phyloP scores from a whole-genome alignment of 1,284 basidiomycete species.

The Rhodofomes roseus region DNA sequence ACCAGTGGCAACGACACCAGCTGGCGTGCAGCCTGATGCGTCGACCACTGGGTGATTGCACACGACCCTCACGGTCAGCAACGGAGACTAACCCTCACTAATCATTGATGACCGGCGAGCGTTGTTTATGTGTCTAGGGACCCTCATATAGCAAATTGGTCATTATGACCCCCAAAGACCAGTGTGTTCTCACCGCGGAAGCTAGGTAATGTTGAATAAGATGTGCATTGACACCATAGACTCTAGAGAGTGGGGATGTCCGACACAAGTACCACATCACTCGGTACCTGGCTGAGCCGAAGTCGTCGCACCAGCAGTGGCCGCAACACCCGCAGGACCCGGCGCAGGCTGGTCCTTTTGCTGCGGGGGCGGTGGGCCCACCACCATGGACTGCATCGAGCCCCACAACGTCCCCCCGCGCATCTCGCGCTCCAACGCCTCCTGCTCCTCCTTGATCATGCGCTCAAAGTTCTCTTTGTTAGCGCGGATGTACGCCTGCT shows the following conservation, averaged over 20 bases:
- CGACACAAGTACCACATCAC: neutral
- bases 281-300: neutral
- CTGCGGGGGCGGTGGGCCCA: constrained; percentile 12
- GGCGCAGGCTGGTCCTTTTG: neutral
- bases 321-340: neutral
- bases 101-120: no score
- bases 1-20: neutral
- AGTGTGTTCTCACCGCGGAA: neutral
- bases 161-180: no score
- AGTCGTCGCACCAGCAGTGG: neutral
- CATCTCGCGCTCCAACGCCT: constrained; percentile 68
- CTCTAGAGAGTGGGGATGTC: neutral
- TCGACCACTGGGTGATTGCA: no score
- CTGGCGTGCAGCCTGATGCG: neutral
- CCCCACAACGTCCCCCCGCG: constrained; percentile 34
- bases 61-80: no score
- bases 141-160: no score
- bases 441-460: constrained; percentile 78
- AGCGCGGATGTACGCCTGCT: constrained; percentile 83
- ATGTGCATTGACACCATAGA: neutral
- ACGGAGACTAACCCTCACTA: no score
- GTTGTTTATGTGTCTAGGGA: no score
- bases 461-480: constrained; percentile 83
- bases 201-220: neutral
- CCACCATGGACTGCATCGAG: constrained; percentile 18